Evolutionary conservation across 2,329 filamentous ascomycete species (phyloP).

Genomic region (Aspergillus niger): DNA sequence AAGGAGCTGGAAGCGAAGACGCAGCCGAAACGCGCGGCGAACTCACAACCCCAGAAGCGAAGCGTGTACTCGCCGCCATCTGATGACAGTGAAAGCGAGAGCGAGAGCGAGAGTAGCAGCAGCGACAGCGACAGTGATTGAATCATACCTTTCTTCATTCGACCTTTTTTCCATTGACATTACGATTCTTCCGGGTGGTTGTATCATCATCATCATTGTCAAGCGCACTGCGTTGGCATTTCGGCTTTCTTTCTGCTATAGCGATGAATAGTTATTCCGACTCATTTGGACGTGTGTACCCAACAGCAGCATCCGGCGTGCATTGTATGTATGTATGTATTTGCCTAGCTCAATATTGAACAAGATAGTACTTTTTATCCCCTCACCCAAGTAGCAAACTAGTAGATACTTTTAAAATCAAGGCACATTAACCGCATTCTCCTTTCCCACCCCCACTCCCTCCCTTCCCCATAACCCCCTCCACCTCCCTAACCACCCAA

Average conservation of each 20-base stretch:
- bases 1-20: slow-evolving; percentile 12
- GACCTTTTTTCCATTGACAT: too few species aligned
- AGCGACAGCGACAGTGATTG: slow-evolving; percentile 14
- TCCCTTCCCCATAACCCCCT: slow-evolving; percentile 29
- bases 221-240: too few species aligned
- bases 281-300: too few species aligned
- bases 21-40: background rate
- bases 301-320: too few species aligned
- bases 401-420: slow-evolving; percentile 11
- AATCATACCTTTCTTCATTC: background rate
- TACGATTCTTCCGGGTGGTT: background rate
- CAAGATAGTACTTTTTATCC: too few species aligned
- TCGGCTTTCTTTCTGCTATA: too few species aligned
- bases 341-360: too few species aligned
- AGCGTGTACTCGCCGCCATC: background rate
- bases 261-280: too few species aligned
- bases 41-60: background rate
- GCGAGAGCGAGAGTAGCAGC: slow-evolving; percentile 9
- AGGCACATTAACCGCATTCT: slow-evolving; percentile 31
- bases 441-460: slow-evolving; percentile 22
- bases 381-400: too few species aligned
- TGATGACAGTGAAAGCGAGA: slow-evolving; percentile 18
- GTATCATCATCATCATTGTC: background rate
- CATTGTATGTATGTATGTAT: too few species aligned
- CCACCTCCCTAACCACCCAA: slow-evolving; percentile 35